phyloP scores from a whole-genome alignment of 2,329 filamentous ascomycete genomes.

The Colletotrichum theobromicola region DNA sequence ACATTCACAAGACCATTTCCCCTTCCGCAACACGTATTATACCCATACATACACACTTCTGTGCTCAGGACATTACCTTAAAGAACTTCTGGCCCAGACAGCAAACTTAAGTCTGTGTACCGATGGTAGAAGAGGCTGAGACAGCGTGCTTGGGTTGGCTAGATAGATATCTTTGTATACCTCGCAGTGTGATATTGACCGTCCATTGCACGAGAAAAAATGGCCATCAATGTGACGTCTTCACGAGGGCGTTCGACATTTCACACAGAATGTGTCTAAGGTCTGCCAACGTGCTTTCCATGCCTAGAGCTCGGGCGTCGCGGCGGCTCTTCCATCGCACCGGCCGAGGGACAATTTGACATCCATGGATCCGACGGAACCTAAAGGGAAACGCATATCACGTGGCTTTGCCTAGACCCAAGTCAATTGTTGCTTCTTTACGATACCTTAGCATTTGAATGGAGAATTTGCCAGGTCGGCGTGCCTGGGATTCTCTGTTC shows the following conservation, averaged over 20 bases:
- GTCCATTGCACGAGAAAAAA: neutral
- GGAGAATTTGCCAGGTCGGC: neutral
- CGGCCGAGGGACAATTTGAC: neutral
- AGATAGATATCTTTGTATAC: neutral
- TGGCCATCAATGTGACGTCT: neutral
- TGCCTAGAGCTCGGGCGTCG: neutral
- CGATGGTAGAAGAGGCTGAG: neutral
- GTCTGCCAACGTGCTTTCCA: neutral
- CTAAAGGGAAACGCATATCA: neutral
- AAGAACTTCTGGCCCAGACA: neutral
- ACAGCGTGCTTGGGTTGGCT: neutral
- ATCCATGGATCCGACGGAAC: too few species aligned
- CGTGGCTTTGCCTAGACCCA: neutral
- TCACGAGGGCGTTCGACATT: neutral
- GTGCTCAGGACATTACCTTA: neutral
- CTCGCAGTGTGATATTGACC: neutral
- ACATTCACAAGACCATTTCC: too few species aligned
- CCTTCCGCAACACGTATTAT: neutral
- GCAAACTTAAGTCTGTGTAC: neutral
- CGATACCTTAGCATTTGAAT: too few species aligned
- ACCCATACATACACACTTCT: neutral
- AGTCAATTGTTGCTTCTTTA: neutral
- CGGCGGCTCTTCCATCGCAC: neutral
- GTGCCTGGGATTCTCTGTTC: neutral
- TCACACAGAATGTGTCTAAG: neutral